Percentiles rank a stretch among this genome's conserved stretches.
These are phyloP conservation scores for Podaxis sp. DNA, from an alignment of 768 basidiomycete genomes.

Conservation along the genomic window DNA sequence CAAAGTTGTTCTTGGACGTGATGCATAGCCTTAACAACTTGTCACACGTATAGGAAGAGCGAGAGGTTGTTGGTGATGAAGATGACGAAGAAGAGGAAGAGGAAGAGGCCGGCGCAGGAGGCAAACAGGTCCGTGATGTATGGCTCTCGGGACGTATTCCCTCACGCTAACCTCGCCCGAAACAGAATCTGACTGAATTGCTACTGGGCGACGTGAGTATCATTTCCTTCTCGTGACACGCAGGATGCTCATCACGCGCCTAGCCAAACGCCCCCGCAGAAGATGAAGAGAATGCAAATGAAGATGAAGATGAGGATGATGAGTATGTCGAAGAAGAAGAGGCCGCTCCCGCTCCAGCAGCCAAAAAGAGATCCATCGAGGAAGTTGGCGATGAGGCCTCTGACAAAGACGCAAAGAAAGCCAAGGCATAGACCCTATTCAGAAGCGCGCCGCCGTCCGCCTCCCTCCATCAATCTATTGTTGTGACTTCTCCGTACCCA, in stretches of 20 bases:
- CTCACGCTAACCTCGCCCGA: background rate
- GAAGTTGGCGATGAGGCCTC: conserved; percentile 8
- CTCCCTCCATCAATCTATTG: background rate
- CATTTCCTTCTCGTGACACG: background rate
- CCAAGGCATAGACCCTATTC: conserved; percentile 13
- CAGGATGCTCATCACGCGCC: background rate
- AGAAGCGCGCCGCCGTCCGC: background rate
- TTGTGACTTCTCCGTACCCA: background rate
- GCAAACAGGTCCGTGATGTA: background rate
- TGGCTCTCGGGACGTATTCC: background rate
- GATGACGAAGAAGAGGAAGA: conserved; percentile 12
- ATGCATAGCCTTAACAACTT: background rate
- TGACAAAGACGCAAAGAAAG: conserved; percentile 16
- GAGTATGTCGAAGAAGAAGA: conserved; percentile 10
- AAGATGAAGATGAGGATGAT: conserved; percentile 6
- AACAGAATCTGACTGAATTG: conserved; percentile 8
- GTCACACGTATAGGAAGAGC: conserved; percentile 4
- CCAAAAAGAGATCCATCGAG: conserved; percentile 12
- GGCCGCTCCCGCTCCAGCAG: background rate
- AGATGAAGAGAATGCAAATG: background rate
- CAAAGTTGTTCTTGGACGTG: background rate
- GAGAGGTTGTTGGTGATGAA: background rate
- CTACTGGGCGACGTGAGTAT: conserved; percentile 8
- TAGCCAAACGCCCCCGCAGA: conserved; percentile 6
- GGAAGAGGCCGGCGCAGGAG: background rate